Evolutionary conservation across 495 filamentous ascomycete species (phyloP).

Genomic region (Cenococcum geophilum): DNA sequence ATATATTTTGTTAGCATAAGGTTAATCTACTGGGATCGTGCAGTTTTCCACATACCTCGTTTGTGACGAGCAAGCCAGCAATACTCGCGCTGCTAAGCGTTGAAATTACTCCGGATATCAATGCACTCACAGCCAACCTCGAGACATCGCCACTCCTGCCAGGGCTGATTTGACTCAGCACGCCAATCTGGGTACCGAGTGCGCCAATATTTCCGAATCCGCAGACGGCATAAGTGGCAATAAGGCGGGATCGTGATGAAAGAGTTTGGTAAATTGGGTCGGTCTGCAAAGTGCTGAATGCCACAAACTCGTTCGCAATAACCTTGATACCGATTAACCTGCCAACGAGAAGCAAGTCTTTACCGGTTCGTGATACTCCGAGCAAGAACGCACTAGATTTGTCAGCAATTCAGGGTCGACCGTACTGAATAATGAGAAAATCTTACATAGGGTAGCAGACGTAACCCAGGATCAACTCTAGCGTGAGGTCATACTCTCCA

Average conservation of each 20-base stretch:
- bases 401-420: background rate
- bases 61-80: conserved; percentile 66
- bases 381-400: conserved; percentile 60
- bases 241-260: conserved; percentile 61
- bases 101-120: conserved; percentile 69
- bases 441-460: conserved; percentile 64
- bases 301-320: conserved; percentile 56
- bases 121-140: conserved; percentile 65
- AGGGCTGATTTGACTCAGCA: conserved; percentile 74
- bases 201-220: conserved; percentile 67
- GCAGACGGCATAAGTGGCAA: conserved; percentile 66
- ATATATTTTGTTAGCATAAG: background rate
- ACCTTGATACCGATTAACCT: conserved; percentile 79
- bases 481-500: conserved; percentile 55
- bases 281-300: conserved; percentile 44
- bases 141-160: conserved; percentile 66
- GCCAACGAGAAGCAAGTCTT: conserved; percentile 65
- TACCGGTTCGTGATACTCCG: conserved; percentile 63
- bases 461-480: conserved; percentile 76
- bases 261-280: conserved; percentile 48
- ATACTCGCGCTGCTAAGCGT: conserved; percentile 77
- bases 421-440: background rate
- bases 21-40: background rate
- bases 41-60: conserved; percentile 38
- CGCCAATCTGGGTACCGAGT: conserved; percentile 79